These are phyloP conservation scores for Phytophthora cryptogea DNA, from an alignment of 352 stramenopile genomes.

Conservation along the genomic window DNA sequence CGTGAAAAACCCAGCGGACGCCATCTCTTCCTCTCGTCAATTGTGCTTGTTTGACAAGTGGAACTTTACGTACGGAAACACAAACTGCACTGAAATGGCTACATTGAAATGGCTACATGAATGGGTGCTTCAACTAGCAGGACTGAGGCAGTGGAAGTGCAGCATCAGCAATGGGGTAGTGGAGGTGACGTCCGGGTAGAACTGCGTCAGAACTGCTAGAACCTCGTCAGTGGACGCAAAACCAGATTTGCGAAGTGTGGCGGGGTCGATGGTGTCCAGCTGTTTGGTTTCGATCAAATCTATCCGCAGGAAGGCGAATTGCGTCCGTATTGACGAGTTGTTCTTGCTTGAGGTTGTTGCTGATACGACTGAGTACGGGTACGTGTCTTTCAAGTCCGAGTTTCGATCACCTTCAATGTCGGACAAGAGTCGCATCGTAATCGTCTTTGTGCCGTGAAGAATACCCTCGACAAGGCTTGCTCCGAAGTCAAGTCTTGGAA, in stretches of 20 bases:
- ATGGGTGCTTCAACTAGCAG: background rate
- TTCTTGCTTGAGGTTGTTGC: conserved; percentile 36
- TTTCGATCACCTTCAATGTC: conserved; percentile 52
- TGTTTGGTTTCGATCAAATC: conserved; percentile 35
- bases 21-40: conserved; percentile 25
- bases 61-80: conserved; percentile 1
- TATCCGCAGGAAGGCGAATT: conserved; percentile 60
- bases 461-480: conserved; percentile 51
- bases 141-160: conserved; percentile 50
- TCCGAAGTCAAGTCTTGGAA: conserved; percentile 64
- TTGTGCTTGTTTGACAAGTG: conserved; percentile 6
- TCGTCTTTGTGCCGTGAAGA: conserved; percentile 44
- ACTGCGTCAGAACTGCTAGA: conserved; percentile 51
- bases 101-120: conserved; percentile 18
- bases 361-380: conserved; percentile 35
- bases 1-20: conserved; percentile 57
- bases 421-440: conserved; percentile 71
- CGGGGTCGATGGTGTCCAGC: conserved; percentile 33
- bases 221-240: conserved; percentile 46
- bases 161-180: conserved; percentile 52
- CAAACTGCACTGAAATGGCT: conserved; percentile 7
- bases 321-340: conserved; percentile 5
- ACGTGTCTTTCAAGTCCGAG: conserved; percentile 56
- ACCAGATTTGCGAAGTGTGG: conserved; percentile 48
- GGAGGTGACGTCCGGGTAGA: conserved; percentile 56